Base-by-base conservation (phyloP, 257 asterid genomes). In the Penstemon barbatus region DNA sequence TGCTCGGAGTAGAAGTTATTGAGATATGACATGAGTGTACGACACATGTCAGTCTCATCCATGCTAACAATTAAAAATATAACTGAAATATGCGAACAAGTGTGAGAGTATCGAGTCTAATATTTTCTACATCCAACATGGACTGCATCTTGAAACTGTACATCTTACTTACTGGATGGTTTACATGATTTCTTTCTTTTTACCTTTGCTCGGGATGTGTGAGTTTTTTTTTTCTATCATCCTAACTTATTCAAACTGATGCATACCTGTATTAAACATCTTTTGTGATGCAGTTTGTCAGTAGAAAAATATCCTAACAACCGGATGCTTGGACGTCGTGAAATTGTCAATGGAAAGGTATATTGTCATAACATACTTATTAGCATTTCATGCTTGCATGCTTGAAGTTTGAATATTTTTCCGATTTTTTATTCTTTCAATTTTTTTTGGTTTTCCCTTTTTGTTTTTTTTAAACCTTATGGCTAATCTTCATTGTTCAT, bases 321-420 rank as follows among this genome's bases (percentile, higher is more conserved):
- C 74, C 80, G 37, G 55, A 93, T 93, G 99, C 99, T 93, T 79
- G 97, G 99, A 42, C 85, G 78, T 56, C 91, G 95, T 66, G 92
- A 90, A 70, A 58, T 84, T 58, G 83, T 80, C 48, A 11, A 84
- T 78, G 99, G 97, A 74, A 82, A 93, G 95, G 99, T 93, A 90
- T 43, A 57, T 61, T 8, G 68, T 59, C 40, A 58, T 69, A 61
- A 33, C 19, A 37, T 53, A 64, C 45, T 48, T 44, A 61, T 48
- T 46, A 44, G 52, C 55, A 39, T 36, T 71, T 73, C 63, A 65
- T 76, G 72, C 74, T 40, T 63, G 61, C 65, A 45, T 59, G 60
- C 43, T 48, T 61, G 49, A 66, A 62, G 11, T 40, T 76, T 77
- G 25, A 37, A n/a, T 9, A 6, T 55, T 64, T 33, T 45, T 54